A percentile compares a stretch with the other conserved stretches of the same genome.
Conservation (phyloP, 2,329 filamentous ascomycete genomes). For the Talaromyces piceae region DNA sequence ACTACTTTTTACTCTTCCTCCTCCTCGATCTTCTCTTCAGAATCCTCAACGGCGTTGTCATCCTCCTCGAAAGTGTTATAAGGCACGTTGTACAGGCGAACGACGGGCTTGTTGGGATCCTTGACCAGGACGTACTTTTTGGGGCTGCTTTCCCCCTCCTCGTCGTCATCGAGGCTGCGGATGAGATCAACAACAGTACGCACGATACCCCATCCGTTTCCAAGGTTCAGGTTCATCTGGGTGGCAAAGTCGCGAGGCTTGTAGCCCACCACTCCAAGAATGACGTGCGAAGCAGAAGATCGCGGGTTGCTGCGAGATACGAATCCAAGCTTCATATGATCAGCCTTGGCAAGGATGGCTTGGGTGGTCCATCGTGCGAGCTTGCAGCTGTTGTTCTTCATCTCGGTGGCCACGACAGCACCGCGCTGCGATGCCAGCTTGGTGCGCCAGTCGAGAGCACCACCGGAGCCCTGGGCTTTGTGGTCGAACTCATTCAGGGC, state of each 20-base stretch:
- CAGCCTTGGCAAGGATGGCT: constrained; percentile 92
- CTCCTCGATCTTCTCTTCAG: constrained; percentile 49
- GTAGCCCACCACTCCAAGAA: constrained; percentile 93
- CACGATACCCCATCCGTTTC: constrained; percentile 98
- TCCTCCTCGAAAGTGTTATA: constrained; percentile 85
- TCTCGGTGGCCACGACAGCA: constrained; percentile 96
- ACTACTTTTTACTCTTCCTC: constrained; percentile 40
- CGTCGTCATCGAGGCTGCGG: constrained; percentile 28
- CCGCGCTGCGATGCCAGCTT: constrained; percentile 93
- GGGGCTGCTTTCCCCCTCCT: constrained; percentile 33
- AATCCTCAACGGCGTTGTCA: constrained; percentile 50
- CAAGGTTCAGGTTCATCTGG: constrained; percentile 96
- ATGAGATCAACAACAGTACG: constrained; percentile 91
- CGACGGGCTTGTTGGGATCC: constrained; percentile 95
- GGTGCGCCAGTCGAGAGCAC: constrained; percentile 91
- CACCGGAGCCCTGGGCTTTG: constrained; percentile 92
- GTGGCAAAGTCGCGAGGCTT: constrained; percentile 94
- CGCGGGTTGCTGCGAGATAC: constrained; percentile 91
- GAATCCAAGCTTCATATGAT: constrained; percentile 98
- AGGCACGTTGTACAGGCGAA: constrained; percentile 89
- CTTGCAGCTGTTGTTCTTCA: constrained; percentile 99
- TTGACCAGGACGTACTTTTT: constrained; percentile 53
- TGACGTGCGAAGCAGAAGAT: constrained; percentile 85
- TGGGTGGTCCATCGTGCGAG: constrained; percentile 96
- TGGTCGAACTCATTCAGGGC: constrained; percentile 98